These are phyloP conservation scores for Penstemon eatonii DNA, from an alignment of 257 asterid species.

Conservation along the genomic window DNA sequence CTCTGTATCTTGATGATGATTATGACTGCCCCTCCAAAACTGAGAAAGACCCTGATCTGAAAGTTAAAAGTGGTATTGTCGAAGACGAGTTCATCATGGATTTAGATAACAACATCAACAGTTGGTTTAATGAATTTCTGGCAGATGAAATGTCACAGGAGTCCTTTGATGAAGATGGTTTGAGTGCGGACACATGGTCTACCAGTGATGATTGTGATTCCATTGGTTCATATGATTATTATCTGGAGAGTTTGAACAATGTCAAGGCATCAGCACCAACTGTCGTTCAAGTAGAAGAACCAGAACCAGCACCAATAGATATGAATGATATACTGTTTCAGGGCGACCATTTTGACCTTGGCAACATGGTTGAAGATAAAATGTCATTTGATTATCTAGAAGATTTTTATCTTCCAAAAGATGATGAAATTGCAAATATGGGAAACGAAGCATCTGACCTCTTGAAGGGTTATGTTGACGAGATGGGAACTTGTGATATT, in stretches of 20 bases:
- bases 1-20: slow-evolving; percentile 39
- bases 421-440: neutral
- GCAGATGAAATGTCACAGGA: slow-evolving; percentile 36
- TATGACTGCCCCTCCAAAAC: slow-evolving; percentile 21
- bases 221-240: slow-evolving; percentile 20
- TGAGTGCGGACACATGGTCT: slow-evolving; percentile 34
- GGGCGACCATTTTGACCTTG: slow-evolving; percentile 8
- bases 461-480: no score
- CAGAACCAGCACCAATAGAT: slow-evolving; percentile 20
- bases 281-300: slow-evolving; percentile 22
- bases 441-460: neutral
- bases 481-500: no score
- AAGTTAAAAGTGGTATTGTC: neutral
- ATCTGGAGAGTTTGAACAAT: slow-evolving; percentile 19
- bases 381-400: slow-evolving; percentile 1
- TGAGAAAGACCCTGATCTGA: slow-evolving; percentile 25
- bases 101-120: slow-evolving; percentile 20
- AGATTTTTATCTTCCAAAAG: neutral
- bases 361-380: slow-evolving; percentile 12
- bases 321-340: neutral
- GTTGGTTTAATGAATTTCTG: slow-evolving; percentile 32
- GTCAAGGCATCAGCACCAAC: slow-evolving; percentile 7
- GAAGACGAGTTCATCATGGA: slow-evolving; percentile 21
- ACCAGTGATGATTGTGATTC: slow-evolving; percentile 34
- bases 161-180: slow-evolving; percentile 37